phyloP scores from a whole-genome alignment of 805 yeast genomes.

The Wickerhamiella siamensis region DNA sequence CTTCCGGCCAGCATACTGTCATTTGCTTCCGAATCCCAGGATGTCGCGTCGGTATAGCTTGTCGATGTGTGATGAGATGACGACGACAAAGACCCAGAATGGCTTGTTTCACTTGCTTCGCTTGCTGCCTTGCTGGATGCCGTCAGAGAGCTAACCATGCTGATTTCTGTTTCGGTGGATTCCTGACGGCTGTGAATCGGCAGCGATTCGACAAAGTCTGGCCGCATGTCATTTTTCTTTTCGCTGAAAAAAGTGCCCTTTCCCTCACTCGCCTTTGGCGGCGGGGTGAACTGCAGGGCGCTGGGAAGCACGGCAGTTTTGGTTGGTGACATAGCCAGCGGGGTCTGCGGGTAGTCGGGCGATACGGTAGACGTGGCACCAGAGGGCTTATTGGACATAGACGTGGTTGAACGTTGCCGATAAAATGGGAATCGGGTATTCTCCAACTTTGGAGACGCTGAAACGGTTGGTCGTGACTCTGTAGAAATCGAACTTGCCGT shows the following conservation, averaged over 20 bases:
- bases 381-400: too few species aligned
- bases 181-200: background rate
- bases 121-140: too few species aligned
- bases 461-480: background rate
- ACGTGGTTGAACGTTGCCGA: background rate
- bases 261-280: background rate
- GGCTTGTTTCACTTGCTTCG: too few species aligned
- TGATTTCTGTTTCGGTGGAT: background rate
- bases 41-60: background rate
- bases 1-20: background rate
- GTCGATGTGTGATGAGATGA: background rate
- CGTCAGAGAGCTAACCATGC: background rate
- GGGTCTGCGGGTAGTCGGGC: too few species aligned
- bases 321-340: too few species aligned
- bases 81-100: background rate
- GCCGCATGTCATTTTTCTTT: too few species aligned
- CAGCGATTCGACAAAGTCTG: too few species aligned
- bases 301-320: background rate
- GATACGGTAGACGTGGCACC: too few species aligned
- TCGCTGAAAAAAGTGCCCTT: too few species aligned
- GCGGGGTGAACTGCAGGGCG: background rate
- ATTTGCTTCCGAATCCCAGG: background rate
- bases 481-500: background rate
- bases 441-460: background rate
- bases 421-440: background rate